These are phyloP conservation scores for Liriodendron chinense DNA, from an alignment of 164 flowering plant genomes.

Conservation along the genomic window DNA sequence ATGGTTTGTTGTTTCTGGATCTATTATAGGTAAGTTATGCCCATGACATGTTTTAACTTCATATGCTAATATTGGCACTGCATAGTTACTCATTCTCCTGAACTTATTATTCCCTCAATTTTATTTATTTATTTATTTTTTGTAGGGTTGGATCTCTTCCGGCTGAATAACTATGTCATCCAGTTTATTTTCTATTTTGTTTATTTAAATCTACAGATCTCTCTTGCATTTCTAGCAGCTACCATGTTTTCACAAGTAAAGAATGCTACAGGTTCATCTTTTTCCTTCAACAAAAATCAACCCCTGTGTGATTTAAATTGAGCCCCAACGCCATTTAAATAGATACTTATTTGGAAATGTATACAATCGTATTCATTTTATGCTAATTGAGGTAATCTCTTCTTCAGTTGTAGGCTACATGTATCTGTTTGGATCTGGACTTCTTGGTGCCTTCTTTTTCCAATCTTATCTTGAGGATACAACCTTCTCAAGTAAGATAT, in stretches of 20 bases:
- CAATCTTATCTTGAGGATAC: conserved; percentile 44
- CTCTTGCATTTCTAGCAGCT: conserved; percentile 46
- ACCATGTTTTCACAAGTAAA: conserved; percentile 47
- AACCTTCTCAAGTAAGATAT: conserved; percentile 70
- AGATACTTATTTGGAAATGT: background rate
- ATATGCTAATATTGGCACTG: background rate
- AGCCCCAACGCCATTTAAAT: background rate
- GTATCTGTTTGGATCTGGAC: conserved; percentile 63
- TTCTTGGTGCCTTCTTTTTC: conserved; percentile 64
- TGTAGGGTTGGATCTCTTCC: conserved; percentile 70
- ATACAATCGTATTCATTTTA: background rate
- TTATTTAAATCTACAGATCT: conserved; percentile 50
- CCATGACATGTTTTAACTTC: background rate
- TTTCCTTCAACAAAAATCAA: background rate
- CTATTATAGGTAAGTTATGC: conserved; percentile 23
- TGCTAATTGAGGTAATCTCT: background rate
- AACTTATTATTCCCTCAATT: background rate
- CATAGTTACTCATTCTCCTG: background rate
- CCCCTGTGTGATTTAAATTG: background rate
- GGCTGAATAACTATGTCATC: conserved; percentile 50
- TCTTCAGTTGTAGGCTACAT: conserved; percentile 54
- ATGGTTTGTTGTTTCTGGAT: conserved; percentile 30
- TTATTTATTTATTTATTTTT: background rate
- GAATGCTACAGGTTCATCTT: conserved; percentile 50
- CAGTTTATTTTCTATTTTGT: conserved; percentile 55